Base-by-base conservation (phyloP, 805 yeast species). In the Candida michaelii region DNA sequence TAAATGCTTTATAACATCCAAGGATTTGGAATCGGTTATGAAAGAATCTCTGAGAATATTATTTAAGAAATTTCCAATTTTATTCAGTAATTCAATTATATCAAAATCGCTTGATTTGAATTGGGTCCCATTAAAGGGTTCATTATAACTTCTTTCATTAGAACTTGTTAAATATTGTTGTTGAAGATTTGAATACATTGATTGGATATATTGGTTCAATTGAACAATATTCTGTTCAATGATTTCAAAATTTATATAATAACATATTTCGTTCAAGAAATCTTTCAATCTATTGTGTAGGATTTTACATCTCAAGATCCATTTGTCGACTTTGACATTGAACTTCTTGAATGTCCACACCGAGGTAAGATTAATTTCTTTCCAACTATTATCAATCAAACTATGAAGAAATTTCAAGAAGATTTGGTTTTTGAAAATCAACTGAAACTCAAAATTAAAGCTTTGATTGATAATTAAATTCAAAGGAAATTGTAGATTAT, bases 401-500 rank as follows among this genome's bases (percentile, higher is more conserved):
- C 75, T 74, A 51, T 79, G 80, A 5, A 85, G 70, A 53, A 78
- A 80, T 47, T 81, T 81, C n/a, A 88, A 56, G 24, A 80, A 73
- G 30, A 83, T 60, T 29, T 85, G 66, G 49, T 86, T 82, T 48
- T 97, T 77, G 52, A 86, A 88, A 36, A 89, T 65, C 27, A 88
- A 67, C 58, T 91, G 96, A 56, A 84, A 89, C 48, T 93, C 88
- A 37, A 81, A 74, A 13, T 88, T 67, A 18, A 83, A 79, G 12
- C 89, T 83, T 42, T 82, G 77, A 13, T 85, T 80, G 1, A 89
- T 65, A 1, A 93, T 71, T 18, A 91, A 69, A 54, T 89, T 89
- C 37, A 89, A 63, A 0, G 99, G 99, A 57, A 88, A 93, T 3
- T 97, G 97, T 16, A 90, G 60, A n/a, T 73, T 62, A 6, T 83